phyloP scores from a whole-genome alignment of 2,329 filamentous ascomycete species.

The Fusarium continuum region DNA sequence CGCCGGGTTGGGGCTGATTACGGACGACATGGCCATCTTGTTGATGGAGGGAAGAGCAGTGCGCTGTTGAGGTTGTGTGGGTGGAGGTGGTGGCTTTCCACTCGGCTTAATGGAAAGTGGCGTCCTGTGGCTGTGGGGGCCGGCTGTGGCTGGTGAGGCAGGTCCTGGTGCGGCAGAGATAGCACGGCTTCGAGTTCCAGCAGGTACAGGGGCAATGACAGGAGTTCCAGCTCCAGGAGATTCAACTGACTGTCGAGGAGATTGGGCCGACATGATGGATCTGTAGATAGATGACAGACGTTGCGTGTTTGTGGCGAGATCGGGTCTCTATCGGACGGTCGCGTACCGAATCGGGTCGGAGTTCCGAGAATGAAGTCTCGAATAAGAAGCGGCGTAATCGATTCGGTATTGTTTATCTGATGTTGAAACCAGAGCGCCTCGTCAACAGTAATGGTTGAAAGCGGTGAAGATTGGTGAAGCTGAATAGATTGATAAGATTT shows the following conservation, averaged over 20 bases:
- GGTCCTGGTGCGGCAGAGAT: constrained; percentile 39
- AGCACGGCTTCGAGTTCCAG: constrained; percentile 33
- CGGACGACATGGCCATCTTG: constrained; percentile 59
- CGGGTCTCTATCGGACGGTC: constrained; percentile 37
- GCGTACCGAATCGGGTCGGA: constrained; percentile 39
- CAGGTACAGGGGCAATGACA: constrained; percentile 15
- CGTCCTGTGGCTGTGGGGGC: constrained; percentile 39
- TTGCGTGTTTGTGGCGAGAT: constrained; percentile 26
- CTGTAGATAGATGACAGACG: constrained; percentile 16
- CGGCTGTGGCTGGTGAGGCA: constrained; percentile 37
- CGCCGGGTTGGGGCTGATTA: constrained; percentile 53
- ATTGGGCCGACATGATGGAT: constrained; percentile 40
- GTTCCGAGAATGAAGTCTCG: constrained; percentile 42
- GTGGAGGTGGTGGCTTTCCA: constrained; percentile 44
- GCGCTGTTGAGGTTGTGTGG: constrained; percentile 45
- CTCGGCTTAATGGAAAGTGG: constrained; percentile 47
- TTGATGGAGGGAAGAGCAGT: constrained; percentile 52
- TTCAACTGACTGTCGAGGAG: constrained; percentile 30
- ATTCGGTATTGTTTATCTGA: not conserved
- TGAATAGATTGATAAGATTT: constrained; percentile 37
- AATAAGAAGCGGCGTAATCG: not conserved
- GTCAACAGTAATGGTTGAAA: constrained; percentile 6
- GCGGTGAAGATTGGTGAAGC: constrained; percentile 1
- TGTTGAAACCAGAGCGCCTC: not conserved
- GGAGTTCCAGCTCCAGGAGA: constrained; percentile 35